Evolutionary conservation across 2,329 filamentous ascomycete species (phyloP).

Genomic region (Scolecobasidium constrictum): DNA sequence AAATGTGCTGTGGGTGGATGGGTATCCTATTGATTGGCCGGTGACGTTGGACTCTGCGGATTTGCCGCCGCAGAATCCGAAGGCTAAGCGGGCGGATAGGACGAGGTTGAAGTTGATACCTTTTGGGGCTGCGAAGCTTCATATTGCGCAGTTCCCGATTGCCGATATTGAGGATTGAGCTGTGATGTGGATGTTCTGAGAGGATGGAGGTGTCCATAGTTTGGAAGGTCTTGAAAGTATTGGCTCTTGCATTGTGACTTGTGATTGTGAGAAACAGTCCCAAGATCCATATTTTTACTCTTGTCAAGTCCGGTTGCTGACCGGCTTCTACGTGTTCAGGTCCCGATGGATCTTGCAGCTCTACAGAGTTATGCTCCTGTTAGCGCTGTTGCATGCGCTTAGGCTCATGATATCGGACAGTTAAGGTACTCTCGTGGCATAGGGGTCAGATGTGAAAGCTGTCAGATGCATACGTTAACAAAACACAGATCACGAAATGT

Average conservation of each 20-base stretch:
- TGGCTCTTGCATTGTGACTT: neutral
- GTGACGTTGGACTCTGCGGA: slow-evolving; percentile 20
- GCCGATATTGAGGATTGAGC: neutral
- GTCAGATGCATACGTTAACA: neutral
- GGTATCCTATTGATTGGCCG: slow-evolving; percentile 26
- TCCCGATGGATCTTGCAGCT: too few species aligned
- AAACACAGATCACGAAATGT: neutral
- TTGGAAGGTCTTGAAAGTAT: neutral
- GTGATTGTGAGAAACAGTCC: neutral
- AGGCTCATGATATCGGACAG: too few species aligned
- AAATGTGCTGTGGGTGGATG: slow-evolving; percentile 20
- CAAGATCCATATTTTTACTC: too few species aligned
- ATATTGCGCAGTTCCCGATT: slow-evolving; percentile 26
- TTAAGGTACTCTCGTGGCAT: too few species aligned
- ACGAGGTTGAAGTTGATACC: slow-evolving; percentile 22
- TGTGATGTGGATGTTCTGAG: neutral
- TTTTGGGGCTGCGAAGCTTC: slow-evolving; percentile 25
- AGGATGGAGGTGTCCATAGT: too few species aligned
- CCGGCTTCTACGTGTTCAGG: too few species aligned
- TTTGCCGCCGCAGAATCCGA: slow-evolving; percentile 16
- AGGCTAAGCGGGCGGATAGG: slow-evolving; percentile 18
- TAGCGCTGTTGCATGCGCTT: too few species aligned
- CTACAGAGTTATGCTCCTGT: too few species aligned
- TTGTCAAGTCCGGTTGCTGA: too few species aligned
- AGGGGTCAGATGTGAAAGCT: too few species aligned